A percentile compares a stretch with the other conserved stretches of the same genome.
These are phyloP conservation scores for Parmelia sp. DNA, from an alignment of 495 filamentous ascomycete species.

Conservation along the genomic window DNA sequence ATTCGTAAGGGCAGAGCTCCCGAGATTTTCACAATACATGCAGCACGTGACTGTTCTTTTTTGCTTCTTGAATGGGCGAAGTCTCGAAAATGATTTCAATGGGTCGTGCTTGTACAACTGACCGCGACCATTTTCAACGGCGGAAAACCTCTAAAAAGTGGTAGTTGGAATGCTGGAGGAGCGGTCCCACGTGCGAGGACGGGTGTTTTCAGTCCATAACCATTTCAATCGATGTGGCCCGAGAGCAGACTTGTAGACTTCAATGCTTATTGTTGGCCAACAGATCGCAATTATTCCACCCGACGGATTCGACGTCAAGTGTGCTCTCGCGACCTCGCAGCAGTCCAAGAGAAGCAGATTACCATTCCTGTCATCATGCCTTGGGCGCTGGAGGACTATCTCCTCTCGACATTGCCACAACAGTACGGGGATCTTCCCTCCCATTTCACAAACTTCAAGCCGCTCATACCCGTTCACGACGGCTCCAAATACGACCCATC, in stretches of 20 bases:
- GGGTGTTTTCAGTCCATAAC: background rate
- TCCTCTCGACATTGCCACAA: conserved; percentile 9
- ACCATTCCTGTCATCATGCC: conserved; percentile 31
- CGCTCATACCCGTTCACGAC: conserved; percentile 28
- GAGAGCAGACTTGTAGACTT: background rate
- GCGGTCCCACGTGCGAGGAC: background rate
- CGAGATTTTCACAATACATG: background rate
- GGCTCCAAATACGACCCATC: conserved; percentile 2
- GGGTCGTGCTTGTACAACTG: background rate
- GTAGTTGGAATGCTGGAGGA: background rate
- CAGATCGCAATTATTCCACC: conserved; percentile 23
- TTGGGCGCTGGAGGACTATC: conserved; percentile 23
- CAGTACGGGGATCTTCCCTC: conserved; percentile 10
- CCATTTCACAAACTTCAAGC: conserved; percentile 9
- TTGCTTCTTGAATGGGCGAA: background rate
- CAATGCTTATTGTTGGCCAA: background rate
- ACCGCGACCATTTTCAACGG: background rate
- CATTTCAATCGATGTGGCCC: background rate
- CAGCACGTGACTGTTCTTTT: background rate
- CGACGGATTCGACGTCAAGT: conserved; percentile 28
- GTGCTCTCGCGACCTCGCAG: conserved; percentile 20
- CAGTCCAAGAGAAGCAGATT: conserved; percentile 28
- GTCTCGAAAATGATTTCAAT: background rate
- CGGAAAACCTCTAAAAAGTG: background rate
- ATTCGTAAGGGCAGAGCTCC: background rate